These are phyloP conservation scores for Sugiyamaella smithiae DNA, from an alignment of 805 yeast genomes.

Conservation along the genomic window DNA sequence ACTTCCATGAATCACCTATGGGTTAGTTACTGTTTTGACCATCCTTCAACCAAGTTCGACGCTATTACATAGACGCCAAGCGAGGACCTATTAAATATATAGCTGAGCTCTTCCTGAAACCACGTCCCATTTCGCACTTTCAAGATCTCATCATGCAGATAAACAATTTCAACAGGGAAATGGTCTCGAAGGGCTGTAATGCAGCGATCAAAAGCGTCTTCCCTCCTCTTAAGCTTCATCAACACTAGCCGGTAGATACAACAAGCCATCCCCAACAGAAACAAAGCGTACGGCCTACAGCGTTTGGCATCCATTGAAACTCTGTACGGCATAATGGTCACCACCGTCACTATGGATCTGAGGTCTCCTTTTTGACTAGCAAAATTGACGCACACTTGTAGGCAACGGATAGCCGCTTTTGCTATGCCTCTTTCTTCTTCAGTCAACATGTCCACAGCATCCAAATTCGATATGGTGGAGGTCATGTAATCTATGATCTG, in stretches of 20 bases:
- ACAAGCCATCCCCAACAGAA: background rate
- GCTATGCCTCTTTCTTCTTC: too few relatives aligned
- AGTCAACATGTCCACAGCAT: background rate
- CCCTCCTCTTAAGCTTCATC: background rate
- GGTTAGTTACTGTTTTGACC: too few relatives aligned
- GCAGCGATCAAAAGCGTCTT: background rate
- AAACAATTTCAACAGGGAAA: background rate
- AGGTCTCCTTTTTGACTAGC: too few relatives aligned
- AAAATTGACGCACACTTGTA: too few relatives aligned
- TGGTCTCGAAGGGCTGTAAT: background rate
- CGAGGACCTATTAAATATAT: background rate
- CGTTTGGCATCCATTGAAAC: background rate
- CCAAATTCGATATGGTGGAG: background rate
- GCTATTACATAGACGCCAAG: too few relatives aligned
- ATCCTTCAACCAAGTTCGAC: too few relatives aligned
- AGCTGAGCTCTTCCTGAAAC: background rate
- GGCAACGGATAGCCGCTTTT: too few relatives aligned
- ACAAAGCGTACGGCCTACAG: background rate
- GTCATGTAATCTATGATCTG: background rate
- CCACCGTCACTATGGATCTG: background rate
- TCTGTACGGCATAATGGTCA: background rate
- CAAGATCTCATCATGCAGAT: background rate
- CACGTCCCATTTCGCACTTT: background rate
- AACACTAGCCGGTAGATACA: slow-evolving; percentile 2
- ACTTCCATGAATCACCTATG: too few relatives aligned